These are phyloP conservation scores for Nyssa sinensis DNA, from an alignment of 148 eudicot species.

Conservation along the genomic window DNA sequence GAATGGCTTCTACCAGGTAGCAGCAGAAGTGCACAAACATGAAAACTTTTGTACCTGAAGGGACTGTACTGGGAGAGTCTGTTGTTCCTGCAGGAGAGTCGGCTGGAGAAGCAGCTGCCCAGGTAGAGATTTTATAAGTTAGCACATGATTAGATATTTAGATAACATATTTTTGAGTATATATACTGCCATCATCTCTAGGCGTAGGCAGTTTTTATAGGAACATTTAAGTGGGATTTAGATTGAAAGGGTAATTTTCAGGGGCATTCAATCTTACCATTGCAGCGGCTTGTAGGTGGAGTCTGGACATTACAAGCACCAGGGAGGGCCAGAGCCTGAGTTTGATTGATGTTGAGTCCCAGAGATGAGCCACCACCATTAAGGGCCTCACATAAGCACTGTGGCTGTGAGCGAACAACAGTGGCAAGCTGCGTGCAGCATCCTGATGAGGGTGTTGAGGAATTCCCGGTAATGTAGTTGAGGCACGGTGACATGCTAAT, in stretches of 20 bases:
- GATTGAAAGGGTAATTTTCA: neutral
- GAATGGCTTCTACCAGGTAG: neutral
- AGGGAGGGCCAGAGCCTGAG: conserved; percentile 35
- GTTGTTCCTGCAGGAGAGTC: conserved; percentile 38
- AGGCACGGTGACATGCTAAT: conserved; percentile 59
- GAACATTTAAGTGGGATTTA: neutral
- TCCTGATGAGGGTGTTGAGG: conserved; percentile 46
- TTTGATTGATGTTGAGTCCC: conserved; percentile 37
- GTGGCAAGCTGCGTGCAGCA: conserved; percentile 48
- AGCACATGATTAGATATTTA: neutral
- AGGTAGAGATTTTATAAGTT: conserved; percentile 12
- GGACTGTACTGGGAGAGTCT: conserved; percentile 22
- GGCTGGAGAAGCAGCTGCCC: conserved; percentile 44
- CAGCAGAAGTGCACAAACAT: neutral
- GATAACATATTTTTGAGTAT: neutral
- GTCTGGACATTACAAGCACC: conserved; percentile 37
- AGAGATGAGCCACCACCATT: conserved; percentile 26
- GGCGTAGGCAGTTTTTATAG: neutral
- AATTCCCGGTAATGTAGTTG: conserved; percentile 54
- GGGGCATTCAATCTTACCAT: conserved; percentile 24
- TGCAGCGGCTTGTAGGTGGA: conserved; percentile 29
- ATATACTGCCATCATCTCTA: neutral
- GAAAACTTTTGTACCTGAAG: conserved; percentile 25
- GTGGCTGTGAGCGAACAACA: conserved; percentile 24
- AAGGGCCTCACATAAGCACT: conserved; percentile 30